Evolutionary conservation across 73 alveolate species (phyloP).

Genomic region (Halteria grandinella): DNA sequence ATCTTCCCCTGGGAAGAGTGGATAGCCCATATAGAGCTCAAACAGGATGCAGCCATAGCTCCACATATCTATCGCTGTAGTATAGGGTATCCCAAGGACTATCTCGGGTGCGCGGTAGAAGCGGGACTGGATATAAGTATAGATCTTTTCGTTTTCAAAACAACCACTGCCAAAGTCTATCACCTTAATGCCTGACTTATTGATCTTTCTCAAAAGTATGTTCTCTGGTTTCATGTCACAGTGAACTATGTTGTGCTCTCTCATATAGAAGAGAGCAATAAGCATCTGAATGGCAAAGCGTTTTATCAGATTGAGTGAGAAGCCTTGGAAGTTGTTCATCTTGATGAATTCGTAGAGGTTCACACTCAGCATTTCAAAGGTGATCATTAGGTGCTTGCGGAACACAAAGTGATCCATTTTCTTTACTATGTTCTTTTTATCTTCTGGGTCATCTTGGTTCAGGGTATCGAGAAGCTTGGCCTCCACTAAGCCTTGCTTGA

Average conservation of each 20-base stretch:
- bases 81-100: slow-evolving; percentile 82
- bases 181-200: slow-evolving; percentile 77
- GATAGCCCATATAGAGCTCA: slow-evolving; percentile 82
- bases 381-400: slow-evolving; percentile 58
- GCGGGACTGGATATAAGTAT: slow-evolving; percentile 81
- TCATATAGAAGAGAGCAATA: slow-evolving; percentile 73
- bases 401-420: slow-evolving; percentile 48
- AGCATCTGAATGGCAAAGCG: slow-evolving; percentile 73
- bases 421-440: slow-evolving; percentile 53
- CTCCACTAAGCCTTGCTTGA: slow-evolving; percentile 60
- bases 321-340: slow-evolving; percentile 70
- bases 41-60: slow-evolving; percentile 82
- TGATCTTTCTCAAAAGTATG: slow-evolving; percentile 73
- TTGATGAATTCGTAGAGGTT: slow-evolving; percentile 66
- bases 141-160: slow-evolving; percentile 72
- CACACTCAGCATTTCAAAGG: slow-evolving; percentile 73
- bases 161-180: slow-evolving; percentile 92
- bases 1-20: slow-evolving; percentile 79
- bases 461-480: slow-evolving; percentile 42
- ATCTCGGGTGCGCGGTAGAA: slow-evolving; percentile 91
- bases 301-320: slow-evolving; percentile 59
- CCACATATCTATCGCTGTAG: slow-evolving; percentile 89
- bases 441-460: slow-evolving; percentile 57
- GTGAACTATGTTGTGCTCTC: slow-evolving; percentile 80
- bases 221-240: slow-evolving; percentile 95